A percentile compares a stretch with the other conserved stretches of the same genome.
phyloP scores from a whole-genome alignment of 768 basidiomycete species.

The Filobasidium wieringae region DNA sequence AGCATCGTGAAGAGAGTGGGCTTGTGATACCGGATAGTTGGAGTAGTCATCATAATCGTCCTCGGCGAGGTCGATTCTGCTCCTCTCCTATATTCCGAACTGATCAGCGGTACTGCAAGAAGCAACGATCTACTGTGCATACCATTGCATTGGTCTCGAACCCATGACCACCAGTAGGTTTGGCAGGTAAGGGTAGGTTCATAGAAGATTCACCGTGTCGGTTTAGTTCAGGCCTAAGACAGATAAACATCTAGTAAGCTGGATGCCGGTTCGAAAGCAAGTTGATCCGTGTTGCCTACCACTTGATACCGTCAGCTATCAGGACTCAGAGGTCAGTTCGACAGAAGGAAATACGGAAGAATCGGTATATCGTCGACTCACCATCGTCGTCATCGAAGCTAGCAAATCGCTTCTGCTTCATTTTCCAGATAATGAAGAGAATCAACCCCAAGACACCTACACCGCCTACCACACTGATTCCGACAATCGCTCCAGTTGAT shows the following conservation, averaged over 20 bases:
- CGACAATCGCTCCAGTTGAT: conserved; percentile 29
- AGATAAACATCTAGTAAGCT: background rate
- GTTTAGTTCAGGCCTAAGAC: conserved; percentile 33
- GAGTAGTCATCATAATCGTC: conserved; percentile 11
- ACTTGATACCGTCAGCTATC: conserved; percentile 30
- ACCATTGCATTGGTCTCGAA: conserved; percentile 29
- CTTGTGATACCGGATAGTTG: conserved; percentile 1
- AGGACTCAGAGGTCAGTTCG: background rate
- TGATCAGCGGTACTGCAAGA: background rate
- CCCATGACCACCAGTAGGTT: conserved; percentile 35
- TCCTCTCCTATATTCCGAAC: conserved; percentile 2
- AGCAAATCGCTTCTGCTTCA: conserved; percentile 23
- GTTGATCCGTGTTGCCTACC: conserved; percentile 13
- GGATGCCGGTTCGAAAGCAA: background rate
- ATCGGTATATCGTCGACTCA: background rate
- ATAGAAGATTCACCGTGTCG: conserved; percentile 32
- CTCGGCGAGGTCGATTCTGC: conserved; percentile 6
- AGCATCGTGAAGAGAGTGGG: conserved; percentile 2
- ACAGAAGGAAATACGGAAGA: background rate
- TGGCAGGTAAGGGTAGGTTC: conserved; percentile 33
- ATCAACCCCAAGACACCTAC: conserved; percentile 27
- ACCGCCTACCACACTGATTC: conserved; percentile 31
- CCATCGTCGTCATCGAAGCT: conserved; percentile 23
- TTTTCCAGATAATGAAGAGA: conserved; percentile 31
- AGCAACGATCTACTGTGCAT: background rate